Evolutionary conservation across 306 rosid genomes (phyloP).

Genomic region (Coriaria nepalensis): DNA sequence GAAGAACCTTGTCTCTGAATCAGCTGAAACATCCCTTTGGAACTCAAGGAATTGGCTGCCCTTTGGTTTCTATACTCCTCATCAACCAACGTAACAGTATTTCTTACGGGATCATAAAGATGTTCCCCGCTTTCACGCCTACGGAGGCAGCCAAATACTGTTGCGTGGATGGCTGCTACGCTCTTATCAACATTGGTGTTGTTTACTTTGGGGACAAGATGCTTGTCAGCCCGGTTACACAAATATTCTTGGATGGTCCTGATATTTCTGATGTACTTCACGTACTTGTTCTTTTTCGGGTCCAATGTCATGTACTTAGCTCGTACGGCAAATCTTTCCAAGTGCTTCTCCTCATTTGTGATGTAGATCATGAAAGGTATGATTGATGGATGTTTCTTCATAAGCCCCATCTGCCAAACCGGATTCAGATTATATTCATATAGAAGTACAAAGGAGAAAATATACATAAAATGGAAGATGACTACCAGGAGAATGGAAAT

Average conservation of each 20-base stretch:
- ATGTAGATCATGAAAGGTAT: conserved; percentile 92
- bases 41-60: conserved; percentile 73
- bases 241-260: conserved; percentile 95
- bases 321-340: conserved; percentile 97
- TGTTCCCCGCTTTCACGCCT: conserved; percentile 80
- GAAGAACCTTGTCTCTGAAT: conserved; percentile 89
- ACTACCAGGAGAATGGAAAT: conserved; percentile 3
- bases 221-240: conserved; percentile 92
- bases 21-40: conserved; percentile 94
- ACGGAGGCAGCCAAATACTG: conserved; percentile 89
- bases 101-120: conserved; percentile 57
- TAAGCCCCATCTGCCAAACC: conserved; percentile 79
- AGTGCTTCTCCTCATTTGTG: conserved; percentile 83
- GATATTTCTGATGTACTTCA: conserved; percentile 88
- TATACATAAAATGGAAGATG: neutral
- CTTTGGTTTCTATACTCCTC: conserved; percentile 93
- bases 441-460: conserved; percentile 4
- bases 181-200: conserved; percentile 97
- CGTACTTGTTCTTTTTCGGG: conserved; percentile 91
- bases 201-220: conserved; percentile 94
- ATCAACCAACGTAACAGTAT: conserved; percentile 65
- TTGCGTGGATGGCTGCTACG: conserved; percentile 95
- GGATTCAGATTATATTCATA: conserved; percentile 5
- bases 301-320: conserved; percentile 96
- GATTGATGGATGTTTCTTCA: conserved; percentile 94